A percentile compares a stretch with the other conserved stretches of the same genome.
phyloP scores from a whole-genome alignment of 768 basidiomycete species.

The Tricholoma bakamatsutake region DNA sequence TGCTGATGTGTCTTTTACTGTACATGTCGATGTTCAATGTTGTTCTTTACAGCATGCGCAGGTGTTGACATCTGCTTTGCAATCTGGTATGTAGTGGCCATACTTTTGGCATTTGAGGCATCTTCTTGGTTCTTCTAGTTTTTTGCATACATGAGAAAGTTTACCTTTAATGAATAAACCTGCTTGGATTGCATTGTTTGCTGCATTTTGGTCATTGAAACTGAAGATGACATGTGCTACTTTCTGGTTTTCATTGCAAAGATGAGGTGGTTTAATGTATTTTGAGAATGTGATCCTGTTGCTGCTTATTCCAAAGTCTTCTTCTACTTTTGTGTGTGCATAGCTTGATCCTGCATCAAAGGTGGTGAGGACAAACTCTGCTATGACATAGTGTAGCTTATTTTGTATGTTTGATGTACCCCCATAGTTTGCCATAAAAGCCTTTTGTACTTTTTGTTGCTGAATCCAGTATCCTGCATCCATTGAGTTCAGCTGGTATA shows the following conservation, averaged over 20 bases:
- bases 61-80: slow-evolving; percentile 1
- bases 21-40: slow-evolving; percentile 17
- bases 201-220: slow-evolving; percentile 3
- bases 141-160: slow-evolving; percentile 8
- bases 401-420: neutral
- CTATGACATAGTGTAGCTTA: neutral
- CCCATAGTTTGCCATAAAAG: neutral
- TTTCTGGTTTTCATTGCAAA: slow-evolving; percentile 12
- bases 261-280: slow-evolving; percentile 16
- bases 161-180: slow-evolving; percentile 15
- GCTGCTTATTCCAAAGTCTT: no score
- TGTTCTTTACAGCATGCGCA: slow-evolving; percentile 12
- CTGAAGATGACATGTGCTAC: slow-evolving; percentile 12
- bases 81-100: slow-evolving; percentile 10
- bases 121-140: slow-evolving; percentile 4
- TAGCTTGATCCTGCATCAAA: neutral
- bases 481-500: neutral
- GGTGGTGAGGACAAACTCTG: no score
- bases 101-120: neutral
- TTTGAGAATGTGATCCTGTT: no score
- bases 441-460: neutral
- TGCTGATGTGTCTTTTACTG: neutral
- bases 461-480: neutral
- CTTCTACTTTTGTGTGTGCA: neutral
- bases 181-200: slow-evolving; percentile 18